These are phyloP conservation scores for Vanilla planifolia DNA, from an alignment of 106 monocot species.

Conservation along the genomic window DNA sequence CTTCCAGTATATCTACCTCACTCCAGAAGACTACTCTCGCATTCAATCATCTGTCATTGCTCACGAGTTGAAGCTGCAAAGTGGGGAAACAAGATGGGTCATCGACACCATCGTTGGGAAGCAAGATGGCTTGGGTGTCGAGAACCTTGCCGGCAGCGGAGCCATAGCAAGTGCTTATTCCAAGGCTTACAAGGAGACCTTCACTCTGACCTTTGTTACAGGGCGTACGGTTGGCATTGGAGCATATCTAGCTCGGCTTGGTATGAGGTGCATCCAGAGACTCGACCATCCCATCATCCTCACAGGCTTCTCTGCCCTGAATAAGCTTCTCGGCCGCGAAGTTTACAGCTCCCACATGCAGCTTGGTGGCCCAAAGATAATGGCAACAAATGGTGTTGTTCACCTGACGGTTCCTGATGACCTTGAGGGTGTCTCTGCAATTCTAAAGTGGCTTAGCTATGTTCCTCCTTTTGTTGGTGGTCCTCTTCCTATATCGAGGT, in stretches of 20 bases:
- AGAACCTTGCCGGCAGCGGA: conserved; percentile 88
- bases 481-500: conserved; percentile 50
- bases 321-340: conserved; percentile 94
- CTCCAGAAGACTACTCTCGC: conserved; percentile 58
- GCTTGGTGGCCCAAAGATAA: conserved; percentile 94
- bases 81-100: conserved; percentile 78
- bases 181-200: conserved; percentile 86
- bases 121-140: conserved; percentile 85
- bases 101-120: conserved; percentile 92
- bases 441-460: conserved; percentile 90
- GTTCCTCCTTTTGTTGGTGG: conserved; percentile 81
- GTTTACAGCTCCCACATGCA: conserved; percentile 99
- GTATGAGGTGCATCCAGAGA: conserved; percentile 96
- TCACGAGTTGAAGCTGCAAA: conserved; percentile 80
- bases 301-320: conserved; percentile 88
- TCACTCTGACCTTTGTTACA: conserved; percentile 90
- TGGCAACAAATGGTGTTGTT: conserved; percentile 97
- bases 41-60: conserved; percentile 84
- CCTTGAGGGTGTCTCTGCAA: conserved; percentile 87
- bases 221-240: conserved; percentile 94
- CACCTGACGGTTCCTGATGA: conserved; percentile 97
- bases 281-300: conserved; percentile 97
- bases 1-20: conserved; percentile 90
- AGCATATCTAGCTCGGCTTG: conserved; percentile 93
- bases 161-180: conserved; percentile 94